Percentiles rank a stretch among this genome's conserved stretches.
Conservation (phyloP, 495 filamentous ascomycete genomes). For the Hypomontagnella submonticulosa region DNA sequence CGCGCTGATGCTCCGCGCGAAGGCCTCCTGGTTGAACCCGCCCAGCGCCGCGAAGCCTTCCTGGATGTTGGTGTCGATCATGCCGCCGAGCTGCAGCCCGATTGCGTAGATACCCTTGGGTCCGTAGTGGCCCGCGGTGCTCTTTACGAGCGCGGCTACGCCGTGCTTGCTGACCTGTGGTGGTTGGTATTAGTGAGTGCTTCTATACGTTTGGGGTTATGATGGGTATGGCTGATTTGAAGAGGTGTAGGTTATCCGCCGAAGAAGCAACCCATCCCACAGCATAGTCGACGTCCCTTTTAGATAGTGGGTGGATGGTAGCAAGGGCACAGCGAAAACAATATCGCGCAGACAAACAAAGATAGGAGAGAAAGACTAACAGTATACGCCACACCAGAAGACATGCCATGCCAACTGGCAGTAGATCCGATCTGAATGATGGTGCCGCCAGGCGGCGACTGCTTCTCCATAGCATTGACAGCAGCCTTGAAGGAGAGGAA, state of each 20-base stretch:
- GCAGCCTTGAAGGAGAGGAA: slow-evolving; percentile 64
- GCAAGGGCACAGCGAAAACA: neutral
- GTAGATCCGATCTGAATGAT: slow-evolving; percentile 64
- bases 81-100: slow-evolving; percentile 65
- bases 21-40: slow-evolving; percentile 59
- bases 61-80: slow-evolving; percentile 61
- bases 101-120: slow-evolving; percentile 67
- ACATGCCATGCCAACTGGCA: slow-evolving; percentile 46
- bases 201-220: too few species aligned
- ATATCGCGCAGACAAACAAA: too few species aligned
- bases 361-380: slow-evolving; percentile 36
- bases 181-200: neutral
- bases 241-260: too few species aligned
- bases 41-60: slow-evolving; percentile 24
- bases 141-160: slow-evolving; percentile 70
- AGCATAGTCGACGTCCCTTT: too few species aligned
- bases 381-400: slow-evolving; percentile 65
- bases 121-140: slow-evolving; percentile 68
- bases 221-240: too few species aligned
- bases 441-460: slow-evolving; percentile 45
- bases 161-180: slow-evolving; percentile 58
- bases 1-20: slow-evolving; percentile 57
- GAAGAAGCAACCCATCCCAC: too few species aligned
- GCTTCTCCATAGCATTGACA: slow-evolving; percentile 50
- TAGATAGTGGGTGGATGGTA: too few species aligned